phyloP scores from a whole-genome alignment of 768 basidiomycete genomes.

The Guyanaporus albipodus region DNA sequence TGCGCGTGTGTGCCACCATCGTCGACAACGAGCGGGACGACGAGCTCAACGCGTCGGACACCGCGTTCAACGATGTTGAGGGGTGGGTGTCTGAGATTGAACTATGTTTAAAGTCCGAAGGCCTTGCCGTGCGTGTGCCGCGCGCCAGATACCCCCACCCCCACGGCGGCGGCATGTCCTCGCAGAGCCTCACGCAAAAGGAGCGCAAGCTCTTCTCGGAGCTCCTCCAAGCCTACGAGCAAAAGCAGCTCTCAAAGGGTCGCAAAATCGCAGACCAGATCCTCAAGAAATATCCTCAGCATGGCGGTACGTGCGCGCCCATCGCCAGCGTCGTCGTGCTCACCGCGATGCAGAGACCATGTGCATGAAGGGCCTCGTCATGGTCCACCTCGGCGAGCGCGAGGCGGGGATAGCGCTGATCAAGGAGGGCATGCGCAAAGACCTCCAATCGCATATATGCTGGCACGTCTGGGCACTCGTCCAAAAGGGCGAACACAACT shows the following conservation, averaged over 20 bases:
- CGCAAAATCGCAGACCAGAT: slow-evolving; percentile 90
- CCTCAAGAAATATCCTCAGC: slow-evolving; percentile 91
- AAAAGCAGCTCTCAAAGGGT: slow-evolving; percentile 83
- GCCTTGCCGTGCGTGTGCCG: background rate
- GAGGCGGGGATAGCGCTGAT: slow-evolving; percentile 82
- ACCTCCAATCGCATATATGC: slow-evolving; percentile 87
- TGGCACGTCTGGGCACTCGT: slow-evolving; percentile 99
- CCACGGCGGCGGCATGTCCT: too few relatives aligned
- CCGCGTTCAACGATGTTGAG: slow-evolving; percentile 1
- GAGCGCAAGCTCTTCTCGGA: slow-evolving; percentile 85
- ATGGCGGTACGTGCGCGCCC: slow-evolving; percentile 74
- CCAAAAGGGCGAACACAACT: slow-evolving; percentile 91
- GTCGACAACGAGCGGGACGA: slow-evolving; percentile 11
- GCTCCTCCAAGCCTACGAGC: slow-evolving; percentile 82
- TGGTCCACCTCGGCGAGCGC: slow-evolving; percentile 73
- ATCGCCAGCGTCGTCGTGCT: background rate
- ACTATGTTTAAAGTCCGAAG: background rate
- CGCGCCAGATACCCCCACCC: too few relatives aligned
- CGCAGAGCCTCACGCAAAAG: slow-evolving; percentile 60
- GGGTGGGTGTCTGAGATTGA: slow-evolving; percentile 9
- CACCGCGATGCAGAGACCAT: slow-evolving; percentile 69
- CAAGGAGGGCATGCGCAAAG: slow-evolving; percentile 76
- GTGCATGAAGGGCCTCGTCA: slow-evolving; percentile 92
- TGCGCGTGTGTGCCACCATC: slow-evolving; percentile 77
- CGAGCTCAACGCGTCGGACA: slow-evolving; percentile 17